A percentile compares a stretch with the other conserved stretches of the same genome.
phyloP scores from a whole-genome alignment of 305 asterid species.

The Ruellia speciosa region DNA sequence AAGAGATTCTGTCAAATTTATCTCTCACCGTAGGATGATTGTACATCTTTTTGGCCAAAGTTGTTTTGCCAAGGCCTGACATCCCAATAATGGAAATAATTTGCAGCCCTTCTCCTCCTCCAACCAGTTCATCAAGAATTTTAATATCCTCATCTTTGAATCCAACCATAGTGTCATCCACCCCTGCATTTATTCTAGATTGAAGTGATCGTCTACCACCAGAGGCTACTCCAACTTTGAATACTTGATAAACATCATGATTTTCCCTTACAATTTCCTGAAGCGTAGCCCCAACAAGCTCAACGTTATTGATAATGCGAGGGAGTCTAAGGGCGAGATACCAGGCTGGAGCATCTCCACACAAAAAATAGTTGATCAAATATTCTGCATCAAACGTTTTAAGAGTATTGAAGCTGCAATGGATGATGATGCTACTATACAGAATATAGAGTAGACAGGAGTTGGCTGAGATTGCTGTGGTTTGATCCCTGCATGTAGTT shows the following conservation, averaged over 20 bases:
- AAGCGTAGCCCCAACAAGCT: not conserved
- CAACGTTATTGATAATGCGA: not conserved
- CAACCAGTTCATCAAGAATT: not conserved
- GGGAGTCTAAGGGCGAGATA: not conserved
- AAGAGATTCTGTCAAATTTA: slow-evolving; percentile 5
- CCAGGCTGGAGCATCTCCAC: not conserved
- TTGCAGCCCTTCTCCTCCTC: not conserved
- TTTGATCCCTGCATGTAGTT: too few species aligned
- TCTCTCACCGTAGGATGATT: not conserved
- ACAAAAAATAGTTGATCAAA: not conserved
- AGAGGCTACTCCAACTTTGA: not conserved
- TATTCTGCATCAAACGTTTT: not conserved
- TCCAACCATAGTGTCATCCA: slow-evolving; percentile 3
- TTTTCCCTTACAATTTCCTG: not conserved
- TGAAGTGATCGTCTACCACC: too few species aligned
- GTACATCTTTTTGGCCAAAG: slow-evolving; percentile 17
- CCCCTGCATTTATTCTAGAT: too few species aligned
- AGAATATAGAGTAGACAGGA: too few species aligned
- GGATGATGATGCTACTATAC: too few species aligned
- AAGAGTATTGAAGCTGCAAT: too few species aligned
- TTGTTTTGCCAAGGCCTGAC: slow-evolving; percentile 23
- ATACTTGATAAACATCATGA: not conserved
- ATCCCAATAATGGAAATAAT: slow-evolving; percentile 16
- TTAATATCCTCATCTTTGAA: not conserved
- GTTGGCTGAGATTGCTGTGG: too few species aligned